Percentiles rank a stretch among this genome's conserved stretches.
Evolutionary conservation across 305 asterid genomes (phyloP).

Genomic region (Plantago rigida): DNA sequence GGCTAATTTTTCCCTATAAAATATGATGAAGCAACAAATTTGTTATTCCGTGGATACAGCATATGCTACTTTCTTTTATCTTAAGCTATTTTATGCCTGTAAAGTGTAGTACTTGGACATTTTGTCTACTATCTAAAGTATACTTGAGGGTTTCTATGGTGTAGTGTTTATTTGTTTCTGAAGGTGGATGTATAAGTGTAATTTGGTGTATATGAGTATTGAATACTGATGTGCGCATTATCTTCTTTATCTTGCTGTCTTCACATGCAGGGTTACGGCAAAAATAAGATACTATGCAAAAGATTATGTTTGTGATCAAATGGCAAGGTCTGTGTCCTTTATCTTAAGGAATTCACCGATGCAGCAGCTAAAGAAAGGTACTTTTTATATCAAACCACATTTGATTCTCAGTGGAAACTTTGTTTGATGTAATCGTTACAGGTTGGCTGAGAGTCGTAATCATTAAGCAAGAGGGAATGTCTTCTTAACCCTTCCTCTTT

Average conservation of each 20-base stretch:
- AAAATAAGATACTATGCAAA: conserved; percentile 65
- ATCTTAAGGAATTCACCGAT: conserved; percentile 60
- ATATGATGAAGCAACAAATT: too few relatives aligned
- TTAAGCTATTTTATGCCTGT: not conserved
- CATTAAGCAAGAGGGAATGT: not conserved
- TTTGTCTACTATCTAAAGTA: not conserved
- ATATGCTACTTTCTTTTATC: too few relatives aligned
- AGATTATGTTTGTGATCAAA: conserved; percentile 67
- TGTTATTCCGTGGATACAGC: too few relatives aligned
- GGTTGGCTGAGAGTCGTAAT: conserved; percentile 4
- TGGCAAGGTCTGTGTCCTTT: conserved; percentile 80
- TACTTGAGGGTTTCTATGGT: not conserved
- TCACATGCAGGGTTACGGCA: conserved; percentile 47
- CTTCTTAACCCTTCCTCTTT: not conserved
- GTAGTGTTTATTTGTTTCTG: not conserved
- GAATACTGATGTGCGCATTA: not conserved
- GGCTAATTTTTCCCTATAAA: too few relatives aligned
- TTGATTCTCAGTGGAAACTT: not conserved
- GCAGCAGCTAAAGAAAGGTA: conserved; percentile 63
- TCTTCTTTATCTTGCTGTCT: not conserved
- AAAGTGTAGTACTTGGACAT: not conserved
- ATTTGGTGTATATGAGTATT: not conserved
- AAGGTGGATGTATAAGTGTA: not conserved
- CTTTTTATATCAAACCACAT: not conserved
- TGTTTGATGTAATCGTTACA: conserved; percentile 7